Percentiles rank a stretch among this genome's conserved stretches.
phyloP scores from a whole-genome alignment of 2,329 filamentous ascomycete species.

The Aspergillus sp. region DNA sequence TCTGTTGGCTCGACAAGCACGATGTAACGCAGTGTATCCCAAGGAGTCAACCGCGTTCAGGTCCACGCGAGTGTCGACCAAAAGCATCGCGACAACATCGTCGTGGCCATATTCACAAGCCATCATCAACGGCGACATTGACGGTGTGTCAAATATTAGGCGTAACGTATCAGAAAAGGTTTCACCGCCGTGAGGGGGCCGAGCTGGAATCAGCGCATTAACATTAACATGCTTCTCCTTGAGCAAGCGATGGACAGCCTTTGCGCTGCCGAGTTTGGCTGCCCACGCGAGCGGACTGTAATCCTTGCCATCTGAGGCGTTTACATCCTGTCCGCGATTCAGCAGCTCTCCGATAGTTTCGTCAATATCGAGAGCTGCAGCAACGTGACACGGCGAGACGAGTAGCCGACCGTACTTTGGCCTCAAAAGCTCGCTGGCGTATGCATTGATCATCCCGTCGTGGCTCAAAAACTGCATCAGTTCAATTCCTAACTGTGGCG shows the following conservation, averaged over 20 bases:
- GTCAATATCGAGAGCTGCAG: neutral
- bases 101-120: neutral
- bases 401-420: neutral
- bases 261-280: neutral
- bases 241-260: neutral
- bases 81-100: neutral
- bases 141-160: too few relatives aligned
- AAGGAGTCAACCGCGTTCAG: neutral
- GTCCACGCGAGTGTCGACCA: neutral
- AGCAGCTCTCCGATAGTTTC: neutral
- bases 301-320: neutral
- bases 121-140: neutral
- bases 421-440: neutral
- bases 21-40: too few relatives aligned
- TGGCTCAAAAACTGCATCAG: neutral
- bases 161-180: too few relatives aligned
- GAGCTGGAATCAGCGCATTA: neutral
- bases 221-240: neutral
- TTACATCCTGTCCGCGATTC: neutral
- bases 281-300: neutral
- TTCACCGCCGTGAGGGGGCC: too few relatives aligned
- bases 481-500: neutral
- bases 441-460: neutral
- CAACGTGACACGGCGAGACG: neutral
- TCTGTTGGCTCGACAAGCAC: neutral